A percentile compares a stretch with the other conserved stretches of the same genome.
These are phyloP conservation scores for Sclerotinia nivalis DNA, from an alignment of 2,329 filamentous ascomycete species.

Conservation along the genomic window DNA sequence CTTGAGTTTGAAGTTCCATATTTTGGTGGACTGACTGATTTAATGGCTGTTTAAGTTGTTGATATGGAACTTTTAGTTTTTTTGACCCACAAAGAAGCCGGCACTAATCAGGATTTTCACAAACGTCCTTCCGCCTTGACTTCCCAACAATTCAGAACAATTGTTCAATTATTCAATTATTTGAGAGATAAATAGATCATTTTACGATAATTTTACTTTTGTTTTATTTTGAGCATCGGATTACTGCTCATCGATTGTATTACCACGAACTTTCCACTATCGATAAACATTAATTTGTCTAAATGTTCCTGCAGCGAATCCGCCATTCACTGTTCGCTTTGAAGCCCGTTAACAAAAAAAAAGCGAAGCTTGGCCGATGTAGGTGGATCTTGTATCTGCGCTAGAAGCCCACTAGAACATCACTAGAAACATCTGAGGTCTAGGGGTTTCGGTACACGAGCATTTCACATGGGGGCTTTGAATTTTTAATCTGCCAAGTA, in stretches of 20 bases:
- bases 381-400: not conserved
- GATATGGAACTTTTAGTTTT: slow-evolving; percentile 8
- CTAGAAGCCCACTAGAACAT: slow-evolving; percentile 8
- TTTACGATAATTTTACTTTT: not conserved
- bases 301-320: not conserved
- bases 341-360: not conserved
- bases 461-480: not conserved
- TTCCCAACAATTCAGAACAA: not conserved
- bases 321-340: slow-evolving; percentile 3
- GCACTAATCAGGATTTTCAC: slow-evolving; percentile 10
- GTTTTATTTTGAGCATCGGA: no score
- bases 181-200: not conserved
- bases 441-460: slow-evolving; percentile 10
- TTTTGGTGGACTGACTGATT: slow-evolving; percentile 23
- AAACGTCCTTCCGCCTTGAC: not conserved
- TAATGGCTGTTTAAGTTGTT: slow-evolving; percentile 2
- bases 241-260: not conserved
- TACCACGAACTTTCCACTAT: no score
- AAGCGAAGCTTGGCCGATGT: not conserved
- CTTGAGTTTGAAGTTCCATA: slow-evolving; percentile 17
- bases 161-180: not conserved
- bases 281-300: not conserved
- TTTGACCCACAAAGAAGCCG: slow-evolving; percentile 24
- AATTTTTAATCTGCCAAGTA: not conserved
- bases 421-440: slow-evolving; percentile 19